phyloP scores from a whole-genome alignment of 352 stramenopile species.

The Halophytophthora batemanensis region DNA sequence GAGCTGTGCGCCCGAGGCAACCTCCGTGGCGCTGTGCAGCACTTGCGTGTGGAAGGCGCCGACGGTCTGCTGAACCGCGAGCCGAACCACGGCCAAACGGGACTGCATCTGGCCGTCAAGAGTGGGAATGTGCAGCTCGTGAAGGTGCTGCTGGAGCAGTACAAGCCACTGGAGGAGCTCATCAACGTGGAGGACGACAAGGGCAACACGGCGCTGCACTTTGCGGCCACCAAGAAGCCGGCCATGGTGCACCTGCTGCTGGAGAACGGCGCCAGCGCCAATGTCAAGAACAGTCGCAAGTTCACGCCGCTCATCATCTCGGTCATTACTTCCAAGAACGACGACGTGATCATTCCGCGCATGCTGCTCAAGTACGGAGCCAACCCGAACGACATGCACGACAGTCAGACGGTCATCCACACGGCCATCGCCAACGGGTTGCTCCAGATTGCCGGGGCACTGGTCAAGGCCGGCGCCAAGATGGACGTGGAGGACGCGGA shows the following conservation, averaged over 20 bases:
- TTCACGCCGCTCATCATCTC: conserved; percentile 86
- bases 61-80: conserved; percentile 69
- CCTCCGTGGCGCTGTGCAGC: conserved; percentile 69
- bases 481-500: conserved; percentile 86
- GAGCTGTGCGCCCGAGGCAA: conserved; percentile 81
- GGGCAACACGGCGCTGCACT: conserved; percentile 84
- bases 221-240: conserved; percentile 82
- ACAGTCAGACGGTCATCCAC: conserved; percentile 86
- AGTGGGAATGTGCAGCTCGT: conserved; percentile 79
- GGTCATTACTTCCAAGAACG: conserved; percentile 82
- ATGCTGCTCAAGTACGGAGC: conserved; percentile 88
- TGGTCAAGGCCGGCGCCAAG: conserved; percentile 81
- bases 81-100: conserved; percentile 82
- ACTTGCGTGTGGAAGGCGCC: conserved; percentile 67
- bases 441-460: conserved; percentile 74
- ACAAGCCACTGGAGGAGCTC: conserved; percentile 72
- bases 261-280: conserved; percentile 75
- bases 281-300: conserved; percentile 85
- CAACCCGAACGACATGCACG: conserved; percentile 89
- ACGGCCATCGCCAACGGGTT: conserved; percentile 62
- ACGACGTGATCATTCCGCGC: conserved; percentile 79
- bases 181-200: conserved; percentile 87
- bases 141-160: conserved; percentile 83
- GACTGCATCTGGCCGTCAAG: conserved; percentile 79
- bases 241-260: conserved; percentile 80